phyloP scores from a whole-genome alignment of 495 filamentous ascomycete species.

The Daldinia vernicosa region DNA sequence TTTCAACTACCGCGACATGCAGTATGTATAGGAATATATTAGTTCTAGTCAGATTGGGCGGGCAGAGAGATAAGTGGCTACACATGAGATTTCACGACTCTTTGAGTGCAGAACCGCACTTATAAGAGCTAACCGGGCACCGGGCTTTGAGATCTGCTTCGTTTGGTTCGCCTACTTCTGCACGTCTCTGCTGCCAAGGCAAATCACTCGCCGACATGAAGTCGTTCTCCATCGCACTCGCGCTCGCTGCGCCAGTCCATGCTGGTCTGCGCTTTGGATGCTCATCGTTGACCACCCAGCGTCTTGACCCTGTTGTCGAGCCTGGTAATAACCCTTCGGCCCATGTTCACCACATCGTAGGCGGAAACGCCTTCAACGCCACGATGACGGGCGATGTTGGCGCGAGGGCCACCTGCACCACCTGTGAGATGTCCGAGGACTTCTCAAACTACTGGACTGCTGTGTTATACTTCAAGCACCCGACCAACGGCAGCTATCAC shows the following conservation, averaged over 20 bases:
- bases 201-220: slow-evolving; percentile 51
- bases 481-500: slow-evolving; percentile 58
- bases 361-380: slow-evolving; percentile 59
- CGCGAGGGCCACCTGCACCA: slow-evolving; percentile 52
- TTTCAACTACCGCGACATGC: slow-evolving; percentile 14
- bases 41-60: slow-evolving; percentile 11
- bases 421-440: slow-evolving; percentile 56
- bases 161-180: slow-evolving; percentile 27
- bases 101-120: slow-evolving; percentile 17
- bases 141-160: slow-evolving; percentile 8
- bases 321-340: slow-evolving; percentile 50
- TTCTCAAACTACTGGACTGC: slow-evolving; percentile 61
- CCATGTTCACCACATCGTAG: slow-evolving; percentile 59
- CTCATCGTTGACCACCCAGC: slow-evolving; percentile 55
- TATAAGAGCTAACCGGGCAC: slow-evolving; percentile 37
- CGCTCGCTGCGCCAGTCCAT: slow-evolving; percentile 50
- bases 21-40: slow-evolving; percentile 20
- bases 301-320: slow-evolving; percentile 57
- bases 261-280: slow-evolving; percentile 59
- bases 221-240: slow-evolving; percentile 51
- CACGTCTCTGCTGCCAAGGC: slow-evolving; percentile 30
- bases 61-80: slow-evolving; percentile 10
- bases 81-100: slow-evolving; percentile 13
- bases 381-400: slow-evolving; percentile 55
- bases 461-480: slow-evolving; percentile 60